These are phyloP conservation scores for Xylaria sp. DNA, from an alignment of 2,329 filamentous ascomycete species.

Conservation along the genomic window DNA sequence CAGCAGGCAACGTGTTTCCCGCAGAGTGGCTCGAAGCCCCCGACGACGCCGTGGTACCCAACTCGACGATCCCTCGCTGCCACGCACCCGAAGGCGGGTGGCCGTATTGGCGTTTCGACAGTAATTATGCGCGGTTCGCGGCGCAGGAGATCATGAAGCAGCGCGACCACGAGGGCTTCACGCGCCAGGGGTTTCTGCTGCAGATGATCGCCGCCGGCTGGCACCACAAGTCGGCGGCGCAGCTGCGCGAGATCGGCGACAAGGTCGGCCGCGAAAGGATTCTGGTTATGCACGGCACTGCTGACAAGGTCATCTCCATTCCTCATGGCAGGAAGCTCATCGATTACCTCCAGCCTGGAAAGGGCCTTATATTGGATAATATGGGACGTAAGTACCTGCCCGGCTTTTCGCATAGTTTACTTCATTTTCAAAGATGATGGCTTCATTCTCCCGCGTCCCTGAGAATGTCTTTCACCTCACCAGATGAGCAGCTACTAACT, in stretches of 20 bases:
- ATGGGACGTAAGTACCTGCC: slow-evolving; percentile 62
- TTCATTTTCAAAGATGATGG: neutral
- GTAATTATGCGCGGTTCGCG: slow-evolving; percentile 83
- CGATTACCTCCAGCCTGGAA: slow-evolving; percentile 68
- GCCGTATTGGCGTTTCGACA: slow-evolving; percentile 65
- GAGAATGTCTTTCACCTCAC: neutral
- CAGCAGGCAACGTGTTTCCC: slow-evolving; percentile 74
- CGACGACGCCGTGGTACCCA: slow-evolving; percentile 66
- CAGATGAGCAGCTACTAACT: slow-evolving; percentile 14
- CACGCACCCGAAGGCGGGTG: slow-evolving; percentile 40
- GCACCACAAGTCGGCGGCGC: slow-evolving; percentile 76
- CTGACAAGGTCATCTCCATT: slow-evolving; percentile 80
- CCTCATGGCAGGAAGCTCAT: slow-evolving; percentile 76
- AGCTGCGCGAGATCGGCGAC: slow-evolving; percentile 74
- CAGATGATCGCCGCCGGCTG: slow-evolving; percentile 83
- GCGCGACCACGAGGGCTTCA: slow-evolving; percentile 67
- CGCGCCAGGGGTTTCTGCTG: slow-evolving; percentile 73
- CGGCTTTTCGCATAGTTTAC: neutral
- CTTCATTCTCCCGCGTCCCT: neutral
- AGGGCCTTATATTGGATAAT: slow-evolving; percentile 69
- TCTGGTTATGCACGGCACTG: slow-evolving; percentile 78
- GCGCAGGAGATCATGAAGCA: slow-evolving; percentile 82
- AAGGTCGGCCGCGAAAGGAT: slow-evolving; percentile 78
- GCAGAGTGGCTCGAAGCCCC: slow-evolving; percentile 68
- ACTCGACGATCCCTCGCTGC: slow-evolving; percentile 52